A percentile compares a stretch with the other conserved stretches of the same genome.
phyloP scores from a whole-genome alignment of 331 rosid genomes.

The Dryas integrifolia region DNA sequence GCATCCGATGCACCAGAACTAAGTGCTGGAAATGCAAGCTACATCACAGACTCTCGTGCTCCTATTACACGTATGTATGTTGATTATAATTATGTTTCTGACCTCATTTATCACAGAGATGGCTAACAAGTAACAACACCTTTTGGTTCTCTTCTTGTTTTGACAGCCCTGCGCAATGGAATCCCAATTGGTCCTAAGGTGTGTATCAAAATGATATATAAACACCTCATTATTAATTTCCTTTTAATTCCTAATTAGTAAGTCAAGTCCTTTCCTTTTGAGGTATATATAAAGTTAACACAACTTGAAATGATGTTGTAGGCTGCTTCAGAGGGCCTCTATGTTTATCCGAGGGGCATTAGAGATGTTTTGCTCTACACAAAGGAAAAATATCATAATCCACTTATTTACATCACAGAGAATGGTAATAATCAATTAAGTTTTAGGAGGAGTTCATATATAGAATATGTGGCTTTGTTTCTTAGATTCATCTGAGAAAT shows the following conservation, averaged over 20 bases:
- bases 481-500: not conserved
- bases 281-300: too few species aligned
- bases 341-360: slow-evolving; percentile 37
- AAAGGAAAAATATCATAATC: slow-evolving; percentile 37
- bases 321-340: slow-evolving; percentile 17
- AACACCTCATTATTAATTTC: not conserved
- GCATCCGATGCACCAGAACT: slow-evolving; percentile 16
- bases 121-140: too few species aligned
- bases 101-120: too few species aligned
- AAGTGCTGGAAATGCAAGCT: slow-evolving; percentile 20
- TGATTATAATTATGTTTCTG: too few species aligned
- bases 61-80: slow-evolving; percentile 16
- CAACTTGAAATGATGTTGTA: not conserved
- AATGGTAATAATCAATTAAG: slow-evolving; percentile 31
- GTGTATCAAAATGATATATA: not conserved
- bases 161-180: slow-evolving; percentile 42
- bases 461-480: not conserved
- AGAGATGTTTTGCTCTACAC: slow-evolving; percentile 28
- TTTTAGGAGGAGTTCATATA: not conserved
- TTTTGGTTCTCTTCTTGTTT: not conserved
- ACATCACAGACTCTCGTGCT: slow-evolving; percentile 24
- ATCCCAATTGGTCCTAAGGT: slow-evolving; percentile 45
- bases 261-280: too few species aligned
- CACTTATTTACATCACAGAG: slow-evolving; percentile 45
- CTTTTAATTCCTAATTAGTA: too few species aligned